phyloP scores from a whole-genome alignment of 306 rosid species.

The Quercus berberidifolia region DNA sequence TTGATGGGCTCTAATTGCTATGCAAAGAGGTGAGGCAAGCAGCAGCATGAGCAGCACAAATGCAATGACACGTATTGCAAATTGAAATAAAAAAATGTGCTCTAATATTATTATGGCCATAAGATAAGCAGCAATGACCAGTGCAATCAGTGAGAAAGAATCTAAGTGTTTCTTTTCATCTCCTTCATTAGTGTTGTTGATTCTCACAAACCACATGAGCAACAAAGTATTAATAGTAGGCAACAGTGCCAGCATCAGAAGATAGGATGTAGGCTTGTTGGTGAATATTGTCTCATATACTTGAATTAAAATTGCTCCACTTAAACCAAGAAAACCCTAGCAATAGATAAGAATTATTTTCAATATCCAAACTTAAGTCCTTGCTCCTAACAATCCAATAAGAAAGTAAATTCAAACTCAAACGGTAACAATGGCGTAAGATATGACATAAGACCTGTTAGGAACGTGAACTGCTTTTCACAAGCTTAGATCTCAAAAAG shows the following conservation, averaged over 20 bases:
- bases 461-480: not conserved
- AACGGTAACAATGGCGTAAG: not conserved
- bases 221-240: slow-evolving; percentile 50
- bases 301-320: slow-evolving; percentile 85
- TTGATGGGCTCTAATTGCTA: slow-evolving; percentile 54
- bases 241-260: slow-evolving; percentile 67
- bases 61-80: slow-evolving; percentile 33
- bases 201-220: slow-evolving; percentile 64
- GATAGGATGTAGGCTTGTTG: slow-evolving; percentile 60
- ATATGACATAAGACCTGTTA: too few species aligned
- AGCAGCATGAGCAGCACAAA: slow-evolving; percentile 51
- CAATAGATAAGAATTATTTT: not conserved
- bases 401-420: not conserved
- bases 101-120: slow-evolving; percentile 55
- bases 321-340: slow-evolving; percentile 88
- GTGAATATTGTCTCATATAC: slow-evolving; percentile 49
- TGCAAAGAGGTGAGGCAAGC: slow-evolving; percentile 55
- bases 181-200: slow-evolving; percentile 36
- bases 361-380: not conserved
- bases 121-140: slow-evolving; percentile 59
- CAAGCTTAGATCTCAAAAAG: not conserved
- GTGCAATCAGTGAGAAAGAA: slow-evolving; percentile 47
- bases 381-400: not conserved
- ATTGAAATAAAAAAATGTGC: slow-evolving; percentile 38
- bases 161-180: slow-evolving; percentile 65